Evolutionary conservation across 2,329 filamentous ascomycete species (phyloP).

Genomic region (Achaetomium macrosporum): DNA sequence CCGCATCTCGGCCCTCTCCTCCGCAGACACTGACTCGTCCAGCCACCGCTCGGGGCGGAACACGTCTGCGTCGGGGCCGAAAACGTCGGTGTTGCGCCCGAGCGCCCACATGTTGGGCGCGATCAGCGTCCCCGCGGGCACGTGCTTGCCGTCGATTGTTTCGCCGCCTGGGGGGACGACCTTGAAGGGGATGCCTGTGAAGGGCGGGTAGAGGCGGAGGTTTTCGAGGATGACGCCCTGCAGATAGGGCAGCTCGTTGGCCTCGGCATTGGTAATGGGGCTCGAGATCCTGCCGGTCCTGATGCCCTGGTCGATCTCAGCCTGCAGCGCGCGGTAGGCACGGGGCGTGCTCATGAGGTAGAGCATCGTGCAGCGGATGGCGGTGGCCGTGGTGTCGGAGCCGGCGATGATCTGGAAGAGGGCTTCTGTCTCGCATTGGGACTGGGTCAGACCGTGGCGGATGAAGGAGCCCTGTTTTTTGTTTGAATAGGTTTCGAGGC

Average conservation of each 20-base stretch:
- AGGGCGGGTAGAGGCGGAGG: constrained; percentile 22
- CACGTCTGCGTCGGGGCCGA: constrained; percentile 34
- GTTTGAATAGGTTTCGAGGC: too few relatives aligned
- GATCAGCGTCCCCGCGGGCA: constrained; percentile 29
- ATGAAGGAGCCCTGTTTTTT: constrained; percentile 19
- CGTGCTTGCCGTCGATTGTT: constrained; percentile 27
- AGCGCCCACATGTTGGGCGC: constrained; percentile 19
- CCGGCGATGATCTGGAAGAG: constrained; percentile 25
- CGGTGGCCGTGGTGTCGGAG: constrained; percentile 28
- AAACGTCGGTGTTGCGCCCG: constrained; percentile 22
- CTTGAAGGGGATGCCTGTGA: constrained; percentile 24
- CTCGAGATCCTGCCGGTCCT: constrained; percentile 8
- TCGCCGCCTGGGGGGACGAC: constrained; percentile 27
- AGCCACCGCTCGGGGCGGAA: constrained; percentile 45
- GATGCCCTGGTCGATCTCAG: constrained; percentile 20
- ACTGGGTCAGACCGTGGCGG: constrained; percentile 17
- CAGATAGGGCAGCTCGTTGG: constrained; percentile 20
- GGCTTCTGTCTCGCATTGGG: constrained; percentile 18
- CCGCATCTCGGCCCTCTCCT: constrained; percentile 17
- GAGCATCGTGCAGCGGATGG: constrained; percentile 26
- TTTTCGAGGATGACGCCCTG: constrained; percentile 26
- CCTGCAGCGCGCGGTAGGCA: constrained; percentile 22
- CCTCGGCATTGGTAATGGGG: constrained; percentile 17
- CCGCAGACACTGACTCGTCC: constrained; percentile 23
- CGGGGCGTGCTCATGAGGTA: constrained; percentile 25